Percentiles rank a stretch among this genome's conserved stretches.
Conservation (phyloP, 2,329 filamentous ascomycete genomes). For the Myrmaecium sp. region DNA sequence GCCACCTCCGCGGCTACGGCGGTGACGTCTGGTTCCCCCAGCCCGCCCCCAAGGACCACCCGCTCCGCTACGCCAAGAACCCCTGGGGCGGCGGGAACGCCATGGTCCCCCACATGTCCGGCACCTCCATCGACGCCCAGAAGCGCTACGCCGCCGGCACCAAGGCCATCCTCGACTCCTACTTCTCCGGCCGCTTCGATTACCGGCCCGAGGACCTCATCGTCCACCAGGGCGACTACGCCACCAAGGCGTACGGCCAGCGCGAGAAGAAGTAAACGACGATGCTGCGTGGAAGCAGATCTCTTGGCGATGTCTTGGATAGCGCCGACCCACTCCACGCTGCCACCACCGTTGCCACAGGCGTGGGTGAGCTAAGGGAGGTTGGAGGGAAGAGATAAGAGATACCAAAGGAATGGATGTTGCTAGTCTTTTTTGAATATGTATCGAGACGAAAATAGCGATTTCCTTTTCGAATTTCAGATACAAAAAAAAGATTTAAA, state of each 20-base stretch:
- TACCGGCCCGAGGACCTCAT: constrained; percentile 87
- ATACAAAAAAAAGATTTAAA: too few species aligned
- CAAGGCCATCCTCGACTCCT: constrained; percentile 81
- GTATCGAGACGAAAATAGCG: too few species aligned
- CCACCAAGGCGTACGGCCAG: constrained; percentile 85
- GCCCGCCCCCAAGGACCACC: constrained; percentile 85
- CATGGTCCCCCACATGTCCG: constrained; percentile 98
- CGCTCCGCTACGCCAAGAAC: constrained; percentile 82
- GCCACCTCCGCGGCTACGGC: constrained; percentile 78
- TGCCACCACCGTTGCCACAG: too few species aligned
- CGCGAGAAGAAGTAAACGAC: constrained; percentile 31
- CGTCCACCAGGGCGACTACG: constrained; percentile 77
- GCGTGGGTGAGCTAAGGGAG: too few species aligned
- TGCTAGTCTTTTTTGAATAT: too few species aligned
- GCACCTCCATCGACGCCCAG: constrained; percentile 96
- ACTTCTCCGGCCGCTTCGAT: constrained; percentile 74
- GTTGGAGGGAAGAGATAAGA: too few species aligned
- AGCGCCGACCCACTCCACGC: too few species aligned
- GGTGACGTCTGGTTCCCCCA: constrained; percentile 96
- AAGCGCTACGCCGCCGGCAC: constrained; percentile 65
- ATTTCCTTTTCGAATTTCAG: too few species aligned
- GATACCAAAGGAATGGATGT: too few species aligned
- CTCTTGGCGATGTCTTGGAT: neutral
- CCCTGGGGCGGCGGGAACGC: constrained; percentile 94
- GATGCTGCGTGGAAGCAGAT: neutral